These are phyloP conservation scores for Solanum ossicruentum DNA, from an alignment of 257 asterid genomes.

Conservation along the genomic window DNA sequence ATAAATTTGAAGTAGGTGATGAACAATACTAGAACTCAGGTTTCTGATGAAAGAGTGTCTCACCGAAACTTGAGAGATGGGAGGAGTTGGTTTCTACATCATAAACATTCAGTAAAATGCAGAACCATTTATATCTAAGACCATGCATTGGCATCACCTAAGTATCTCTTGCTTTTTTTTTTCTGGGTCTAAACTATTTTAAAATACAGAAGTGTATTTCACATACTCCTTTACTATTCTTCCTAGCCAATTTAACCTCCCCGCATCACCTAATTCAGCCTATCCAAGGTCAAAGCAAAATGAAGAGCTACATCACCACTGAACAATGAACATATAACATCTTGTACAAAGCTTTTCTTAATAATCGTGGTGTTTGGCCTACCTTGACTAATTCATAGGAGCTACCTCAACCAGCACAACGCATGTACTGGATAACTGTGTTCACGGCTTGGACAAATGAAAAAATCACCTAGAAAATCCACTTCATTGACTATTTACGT, in stretches of 20 bases:
- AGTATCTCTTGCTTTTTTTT: neutral
- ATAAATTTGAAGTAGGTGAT: neutral
- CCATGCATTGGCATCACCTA: neutral
- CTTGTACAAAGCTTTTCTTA: neutral
- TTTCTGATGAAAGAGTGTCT: neutral
- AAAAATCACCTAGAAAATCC: neutral
- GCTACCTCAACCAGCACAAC: neutral
- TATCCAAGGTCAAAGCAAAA: neutral
- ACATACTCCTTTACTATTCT: neutral
- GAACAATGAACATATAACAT: neutral
- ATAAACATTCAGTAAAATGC: neutral
- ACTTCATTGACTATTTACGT: neutral
- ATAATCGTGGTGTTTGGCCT: neutral
- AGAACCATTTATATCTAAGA: neutral
- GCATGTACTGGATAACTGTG: neutral
- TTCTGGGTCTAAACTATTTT: neutral
- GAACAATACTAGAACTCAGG: neutral
- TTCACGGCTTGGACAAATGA: neutral
- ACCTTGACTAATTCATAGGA: neutral
- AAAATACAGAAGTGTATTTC: neutral
- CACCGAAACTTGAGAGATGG: neutral
- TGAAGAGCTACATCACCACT: neutral
- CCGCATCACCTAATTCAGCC: neutral
- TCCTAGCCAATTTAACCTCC: neutral
- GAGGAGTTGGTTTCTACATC: neutral